Percentiles rank a stretch among this genome's conserved stretches.
Evolutionary conservation across 352 stramenopile species (phyloP).

Genomic region (Phytophthora chlamydospora): DNA sequence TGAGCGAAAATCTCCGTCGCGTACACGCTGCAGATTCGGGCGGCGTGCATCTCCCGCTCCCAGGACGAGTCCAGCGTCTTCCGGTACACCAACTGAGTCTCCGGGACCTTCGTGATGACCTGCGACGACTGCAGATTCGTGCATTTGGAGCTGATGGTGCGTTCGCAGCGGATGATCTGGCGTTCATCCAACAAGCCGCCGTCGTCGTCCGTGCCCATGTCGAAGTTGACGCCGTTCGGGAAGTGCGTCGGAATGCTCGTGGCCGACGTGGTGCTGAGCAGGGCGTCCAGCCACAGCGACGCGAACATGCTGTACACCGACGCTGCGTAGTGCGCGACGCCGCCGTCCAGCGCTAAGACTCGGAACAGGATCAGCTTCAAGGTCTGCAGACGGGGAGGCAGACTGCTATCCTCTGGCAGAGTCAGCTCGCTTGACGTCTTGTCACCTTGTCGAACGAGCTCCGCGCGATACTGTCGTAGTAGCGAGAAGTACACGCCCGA

Average conservation of each 20-base stretch:
- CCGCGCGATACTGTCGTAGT: conserved; percentile 52
- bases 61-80: conserved; percentile 76
- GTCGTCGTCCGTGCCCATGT: conserved; percentile 15
- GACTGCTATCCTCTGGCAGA: conserved; percentile 4
- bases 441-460: conserved; percentile 39
- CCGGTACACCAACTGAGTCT: conserved; percentile 64
- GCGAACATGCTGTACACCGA: conserved; percentile 75
- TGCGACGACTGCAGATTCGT: conserved; percentile 81
- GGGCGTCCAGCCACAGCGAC: conserved; percentile 67
- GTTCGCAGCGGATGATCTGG: conserved; percentile 68
- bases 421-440: conserved; percentile 13
- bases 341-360: conserved; percentile 57
- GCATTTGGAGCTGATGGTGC: conserved; percentile 85
- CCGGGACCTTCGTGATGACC: conserved; percentile 66
- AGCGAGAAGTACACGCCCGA: conserved; percentile 60
- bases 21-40: conserved; percentile 59
- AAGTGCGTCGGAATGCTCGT: conserved; percentile 84
- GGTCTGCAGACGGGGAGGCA: conserved; percentile 42
- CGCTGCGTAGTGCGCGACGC: conserved; percentile 67
- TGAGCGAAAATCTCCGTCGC: conserved; percentile 60
- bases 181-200: conserved; percentile 28
- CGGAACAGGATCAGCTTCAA: conserved; percentile 61
- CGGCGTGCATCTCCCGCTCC: conserved; percentile 72
- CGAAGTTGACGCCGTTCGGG: conserved; percentile 46
- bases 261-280: conserved; percentile 62